Percentiles rank a stretch among this genome's conserved stretches.
Evolutionary conservation across 257 asterid species (phyloP).

Genomic region (Nicotiana otophora): DNA sequence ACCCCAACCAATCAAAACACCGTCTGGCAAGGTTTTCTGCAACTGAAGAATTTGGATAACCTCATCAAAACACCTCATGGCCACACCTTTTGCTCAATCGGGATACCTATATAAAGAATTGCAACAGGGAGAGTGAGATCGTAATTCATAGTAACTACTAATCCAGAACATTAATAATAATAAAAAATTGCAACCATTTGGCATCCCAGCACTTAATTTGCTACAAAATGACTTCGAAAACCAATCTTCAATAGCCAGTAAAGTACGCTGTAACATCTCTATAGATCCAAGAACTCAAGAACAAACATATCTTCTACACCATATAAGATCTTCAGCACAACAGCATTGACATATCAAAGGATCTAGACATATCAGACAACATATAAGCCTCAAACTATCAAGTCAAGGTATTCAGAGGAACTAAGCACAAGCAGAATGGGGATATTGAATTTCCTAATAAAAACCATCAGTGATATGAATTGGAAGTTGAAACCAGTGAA

Average conservation of each 20-base stretch:
- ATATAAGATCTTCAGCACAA: not conserved
- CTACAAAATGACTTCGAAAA: not conserved
- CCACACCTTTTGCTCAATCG: not conserved
- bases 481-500: conserved; percentile 7
- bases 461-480: not conserved
- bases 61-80: not conserved
- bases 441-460: not conserved
- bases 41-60: not conserved
- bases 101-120: not conserved
- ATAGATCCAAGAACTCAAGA: not conserved
- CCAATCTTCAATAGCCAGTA: not conserved
- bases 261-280: not conserved
- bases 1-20: not conserved
- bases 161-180: not conserved
- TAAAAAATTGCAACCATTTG: not conserved
- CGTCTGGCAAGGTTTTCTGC: not conserved
- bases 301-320: not conserved
- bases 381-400: not conserved
- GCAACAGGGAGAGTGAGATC: not conserved
- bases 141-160: not conserved
- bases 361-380: not conserved
- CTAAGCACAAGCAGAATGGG: not conserved
- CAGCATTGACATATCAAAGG: not conserved
- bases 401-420: not conserved
- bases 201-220: not conserved